Conservation (phyloP, 2,329 filamentous ascomycete genomes). For the Shiraia bambusicola region DNA sequence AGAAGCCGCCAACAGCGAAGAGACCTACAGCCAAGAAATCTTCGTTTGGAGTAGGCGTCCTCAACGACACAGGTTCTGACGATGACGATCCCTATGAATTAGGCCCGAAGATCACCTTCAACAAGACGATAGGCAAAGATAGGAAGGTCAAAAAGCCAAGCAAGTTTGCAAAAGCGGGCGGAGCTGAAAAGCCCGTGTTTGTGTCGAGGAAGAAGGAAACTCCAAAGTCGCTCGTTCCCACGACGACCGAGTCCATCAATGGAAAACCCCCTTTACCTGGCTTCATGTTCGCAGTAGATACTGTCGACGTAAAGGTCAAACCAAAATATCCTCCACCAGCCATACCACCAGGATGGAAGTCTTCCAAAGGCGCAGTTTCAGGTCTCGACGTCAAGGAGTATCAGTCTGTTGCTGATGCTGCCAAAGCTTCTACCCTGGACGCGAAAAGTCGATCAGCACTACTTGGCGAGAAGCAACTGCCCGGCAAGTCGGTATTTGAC, state of each 20-base stretch:
- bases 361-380: slow-evolving; percentile 47
- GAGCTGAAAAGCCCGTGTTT: slow-evolving; percentile 71
- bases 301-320: slow-evolving; percentile 46
- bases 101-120: slow-evolving; percentile 87
- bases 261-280: slow-evolving; percentile 77
- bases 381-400: slow-evolving; percentile 43
- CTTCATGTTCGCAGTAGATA: slow-evolving; percentile 67
- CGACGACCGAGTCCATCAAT: slow-evolving; percentile 71
- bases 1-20: slow-evolving; percentile 25
- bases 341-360: slow-evolving; percentile 75
- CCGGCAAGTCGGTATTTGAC: slow-evolving; percentile 94
- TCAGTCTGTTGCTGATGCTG: slow-evolving; percentile 72
- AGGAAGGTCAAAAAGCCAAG: slow-evolving; percentile 66
- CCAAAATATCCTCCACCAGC: slow-evolving; percentile 62
- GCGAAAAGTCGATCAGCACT: slow-evolving; percentile 75
- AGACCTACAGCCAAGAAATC: slow-evolving; percentile 59
- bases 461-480: slow-evolving; percentile 76
- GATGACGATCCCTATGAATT: slow-evolving; percentile 94
- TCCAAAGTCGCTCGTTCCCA: slow-evolving; percentile 48
- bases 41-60: slow-evolving; percentile 81
- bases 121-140: slow-evolving; percentile 74
- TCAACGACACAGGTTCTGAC: slow-evolving; percentile 93
- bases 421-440: slow-evolving; percentile 73
- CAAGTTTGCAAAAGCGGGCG: slow-evolving; percentile 62
- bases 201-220: slow-evolving; percentile 65